Evolutionary conservation across 345 rosid genomes (phyloP).

Genomic region (Moricandia moricandioides): DNA sequence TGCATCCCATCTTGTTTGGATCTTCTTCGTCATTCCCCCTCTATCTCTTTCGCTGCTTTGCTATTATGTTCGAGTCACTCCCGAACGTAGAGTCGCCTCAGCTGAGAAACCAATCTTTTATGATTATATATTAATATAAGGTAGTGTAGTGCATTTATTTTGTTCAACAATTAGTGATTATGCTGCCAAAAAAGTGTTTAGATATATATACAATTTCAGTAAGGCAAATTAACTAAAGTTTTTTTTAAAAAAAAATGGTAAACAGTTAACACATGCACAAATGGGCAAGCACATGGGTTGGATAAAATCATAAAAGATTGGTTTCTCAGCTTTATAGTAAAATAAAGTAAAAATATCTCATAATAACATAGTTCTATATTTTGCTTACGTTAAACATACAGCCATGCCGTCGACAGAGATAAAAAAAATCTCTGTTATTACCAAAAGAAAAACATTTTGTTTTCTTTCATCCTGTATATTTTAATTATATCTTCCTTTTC

Average conservation of each 20-base stretch:
- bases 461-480: slow-evolving; percentile 33
- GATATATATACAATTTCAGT: not conserved
- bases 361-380: slow-evolving; percentile 2
- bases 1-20: no score
- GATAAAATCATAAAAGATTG: not conserved
- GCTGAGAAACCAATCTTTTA: no score
- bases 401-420: slow-evolving; percentile 26
- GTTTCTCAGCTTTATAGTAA: slow-evolving; percentile 21
- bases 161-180: not conserved
- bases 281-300: slow-evolving; percentile 32
- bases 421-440: slow-evolving; percentile 24
- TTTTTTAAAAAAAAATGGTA: slow-evolving; percentile 7
- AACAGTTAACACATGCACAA: slow-evolving; percentile 10
- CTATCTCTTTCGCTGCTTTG: no score
- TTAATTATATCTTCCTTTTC: slow-evolving; percentile 29
- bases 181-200: not conserved
- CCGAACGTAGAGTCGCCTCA: no score
- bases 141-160: not conserved
- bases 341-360: slow-evolving; percentile 6
- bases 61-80: no score
- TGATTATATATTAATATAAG: no score
- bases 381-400: slow-evolving; percentile 28
- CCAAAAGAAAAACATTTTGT: slow-evolving; percentile 29
- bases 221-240: not conserved
- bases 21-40: no score